Evolutionary conservation across 176 grass and related monocot genomes (phyloP), one percentile per base, ranked within the genome.

Genomic region (Triticum urartu): DNA sequence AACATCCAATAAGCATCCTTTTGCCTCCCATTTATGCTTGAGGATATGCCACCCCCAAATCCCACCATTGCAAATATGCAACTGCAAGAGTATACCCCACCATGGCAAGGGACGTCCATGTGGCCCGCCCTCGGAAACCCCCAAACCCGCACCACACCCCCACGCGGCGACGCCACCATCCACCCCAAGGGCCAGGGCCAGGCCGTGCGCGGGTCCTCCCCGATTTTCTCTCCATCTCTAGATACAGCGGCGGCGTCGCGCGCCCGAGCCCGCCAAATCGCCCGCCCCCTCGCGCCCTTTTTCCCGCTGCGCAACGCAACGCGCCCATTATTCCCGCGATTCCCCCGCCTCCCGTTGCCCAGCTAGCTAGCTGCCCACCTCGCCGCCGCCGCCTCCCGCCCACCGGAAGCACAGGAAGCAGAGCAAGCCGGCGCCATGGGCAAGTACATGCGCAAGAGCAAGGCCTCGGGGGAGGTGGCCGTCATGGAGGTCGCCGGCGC

Each of bases 381-480:
- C 40, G 26, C 68, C 64, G 38, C 82, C 67, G 68, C 86, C 43
- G 3, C 28, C 28, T 26, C 26, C 18, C 61, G 40, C 72, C 72
- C 78, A 54, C 48, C 80, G 77, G 64, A 39, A 13, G 28, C 76
- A 61, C 6, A 25, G 28, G 68, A 17, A 3, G 32, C 28, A 72
- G 38, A 18, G n/a, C 1, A 20, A 20, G 2, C 3, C 11, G n/a
- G 28, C 64, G 39, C 59, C 75, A 98, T 98, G 95, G 95, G 95
- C 5, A 91, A 91, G 86, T 98, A 98, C 95, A 92, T 98, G 86
- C 89, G 93, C 85, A 98, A 95, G 85, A 83, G 56, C 50, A 98
- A 93, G 95, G 43, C 89, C 50, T 95, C 93, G 28, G 89, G 93
- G 0, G 95, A 98, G 93, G 92, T 97, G 17, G 90, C 90, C 34